These are phyloP conservation scores for Fonsecaea monophora DNA, from an alignment of 2,329 filamentous ascomycete species.

Conservation along the genomic window DNA sequence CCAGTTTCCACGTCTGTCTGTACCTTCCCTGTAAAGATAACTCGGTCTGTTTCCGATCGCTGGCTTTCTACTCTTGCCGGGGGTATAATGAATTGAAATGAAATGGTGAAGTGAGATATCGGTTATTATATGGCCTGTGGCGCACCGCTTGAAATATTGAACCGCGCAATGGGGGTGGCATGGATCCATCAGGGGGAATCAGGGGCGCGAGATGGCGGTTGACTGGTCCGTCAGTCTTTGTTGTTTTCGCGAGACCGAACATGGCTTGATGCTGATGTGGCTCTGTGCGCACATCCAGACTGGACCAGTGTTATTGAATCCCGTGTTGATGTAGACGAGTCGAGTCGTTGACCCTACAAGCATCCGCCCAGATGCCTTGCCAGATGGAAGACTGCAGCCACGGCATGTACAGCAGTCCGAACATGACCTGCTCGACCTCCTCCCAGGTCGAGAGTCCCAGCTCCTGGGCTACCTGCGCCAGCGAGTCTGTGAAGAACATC, in stretches of 20 bases:
- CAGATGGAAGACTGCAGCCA: constrained; percentile 25
- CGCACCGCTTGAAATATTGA: neutral
- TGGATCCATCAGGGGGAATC: neutral
- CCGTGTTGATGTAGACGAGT: constrained; percentile 1
- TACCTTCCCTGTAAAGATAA: neutral
- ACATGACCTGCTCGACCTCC: constrained; percentile 29
- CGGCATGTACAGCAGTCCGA: constrained; percentile 32
- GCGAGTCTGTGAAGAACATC: constrained; percentile 19
- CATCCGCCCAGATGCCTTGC: constrained; percentile 28
- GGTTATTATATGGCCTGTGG: neutral
- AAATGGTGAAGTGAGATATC: neutral
- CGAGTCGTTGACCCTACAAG: neutral
- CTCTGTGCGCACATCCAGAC: neutral
- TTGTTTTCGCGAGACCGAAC: neutral
- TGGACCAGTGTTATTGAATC: neutral
- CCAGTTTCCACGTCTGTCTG: neutral
- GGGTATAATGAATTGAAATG: neutral
- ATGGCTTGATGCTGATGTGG: neutral
- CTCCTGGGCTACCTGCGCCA: constrained; percentile 17
- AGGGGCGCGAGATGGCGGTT: neutral
- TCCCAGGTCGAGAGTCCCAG: constrained; percentile 28
- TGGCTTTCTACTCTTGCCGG: neutral
- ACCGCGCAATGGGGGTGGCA: neutral
- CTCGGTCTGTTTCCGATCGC: constrained; percentile 5
- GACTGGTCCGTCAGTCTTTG: neutral